A percentile compares a stretch with the other conserved stretches of the same genome.
Conservation (phyloP, 441 rosid species). For the Pelargonium myrrhifolium region DNA sequence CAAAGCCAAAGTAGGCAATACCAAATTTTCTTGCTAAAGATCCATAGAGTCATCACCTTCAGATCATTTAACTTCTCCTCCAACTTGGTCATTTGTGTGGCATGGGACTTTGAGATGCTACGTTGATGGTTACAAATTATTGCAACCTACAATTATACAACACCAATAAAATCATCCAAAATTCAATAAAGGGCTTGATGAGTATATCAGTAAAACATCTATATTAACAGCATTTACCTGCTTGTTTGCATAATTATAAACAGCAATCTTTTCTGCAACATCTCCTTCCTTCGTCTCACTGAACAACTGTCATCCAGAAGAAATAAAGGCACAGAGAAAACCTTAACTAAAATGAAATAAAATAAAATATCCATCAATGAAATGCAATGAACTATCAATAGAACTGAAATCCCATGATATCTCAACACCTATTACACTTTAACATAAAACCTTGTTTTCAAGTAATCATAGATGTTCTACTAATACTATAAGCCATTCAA, state of each 20-base stretch:
- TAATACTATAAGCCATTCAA: too few species aligned
- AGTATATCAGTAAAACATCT: not conserved
- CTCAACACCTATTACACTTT: not conserved
- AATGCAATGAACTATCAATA: not conserved
- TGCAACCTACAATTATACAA: conserved; percentile 64
- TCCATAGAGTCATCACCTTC: conserved; percentile 36
- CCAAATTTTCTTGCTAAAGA: too few species aligned
- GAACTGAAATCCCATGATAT: not conserved
- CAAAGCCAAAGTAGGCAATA: too few species aligned
- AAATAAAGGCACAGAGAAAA: not conserved
- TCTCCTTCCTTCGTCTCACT: conserved; percentile 86
- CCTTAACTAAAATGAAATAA: not conserved
- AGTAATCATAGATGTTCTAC: too few species aligned
- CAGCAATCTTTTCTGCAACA: conserved; percentile 64
- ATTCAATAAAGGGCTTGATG: not conserved
- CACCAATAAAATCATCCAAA: not conserved
- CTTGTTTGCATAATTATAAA: conserved; percentile 86
- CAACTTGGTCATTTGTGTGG: conserved; percentile 81
- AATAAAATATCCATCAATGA: too few species aligned
- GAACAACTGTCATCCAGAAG: conserved; percentile 46
- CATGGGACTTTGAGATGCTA: conserved; percentile 77
- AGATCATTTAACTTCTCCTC: conserved; percentile 75
- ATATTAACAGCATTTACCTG: conserved; percentile 42
- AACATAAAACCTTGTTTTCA: not conserved
- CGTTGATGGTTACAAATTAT: conserved; percentile 99